Conservation (phyloP, 208 protist genomes). For the Trypanosomatidae sp. region DNA sequence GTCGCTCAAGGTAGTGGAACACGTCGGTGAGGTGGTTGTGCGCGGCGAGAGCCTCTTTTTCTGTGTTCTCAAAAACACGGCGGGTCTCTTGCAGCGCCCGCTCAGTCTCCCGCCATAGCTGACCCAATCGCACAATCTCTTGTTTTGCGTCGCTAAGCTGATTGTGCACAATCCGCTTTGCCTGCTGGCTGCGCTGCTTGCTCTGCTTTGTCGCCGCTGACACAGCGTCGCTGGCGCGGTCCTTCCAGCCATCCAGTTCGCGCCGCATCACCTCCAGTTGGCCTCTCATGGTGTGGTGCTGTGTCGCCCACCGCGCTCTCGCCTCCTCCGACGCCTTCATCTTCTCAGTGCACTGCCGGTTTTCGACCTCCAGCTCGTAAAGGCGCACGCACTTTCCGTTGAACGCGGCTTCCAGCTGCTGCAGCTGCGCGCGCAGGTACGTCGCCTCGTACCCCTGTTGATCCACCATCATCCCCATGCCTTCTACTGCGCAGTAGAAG, state of each 20-base stretch:
- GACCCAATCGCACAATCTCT: slow-evolving; percentile 57
- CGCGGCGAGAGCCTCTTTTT: slow-evolving; percentile 69
- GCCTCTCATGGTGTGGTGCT: slow-evolving; percentile 40
- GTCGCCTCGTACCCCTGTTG: slow-evolving; percentile 78
- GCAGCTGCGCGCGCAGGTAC: slow-evolving; percentile 74
- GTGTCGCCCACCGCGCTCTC: slow-evolving; percentile 27
- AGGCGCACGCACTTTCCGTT: slow-evolving; percentile 81
- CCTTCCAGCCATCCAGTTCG: slow-evolving; percentile 77
- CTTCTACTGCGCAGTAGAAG: slow-evolving; percentile 1
- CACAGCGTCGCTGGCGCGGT: slow-evolving; percentile 35
- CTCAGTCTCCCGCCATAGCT: slow-evolving; percentile 89
- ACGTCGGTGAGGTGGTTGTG: slow-evolving; percentile 81
- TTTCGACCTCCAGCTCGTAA: slow-evolving; percentile 80
- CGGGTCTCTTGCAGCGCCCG: slow-evolving; percentile 73
- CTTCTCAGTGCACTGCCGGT: slow-evolving; percentile 42
- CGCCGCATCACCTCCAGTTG: slow-evolving; percentile 51
- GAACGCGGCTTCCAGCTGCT: slow-evolving; percentile 85
- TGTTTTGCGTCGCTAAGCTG: slow-evolving; percentile 55
- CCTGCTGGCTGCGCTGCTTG: slow-evolving; percentile 23
- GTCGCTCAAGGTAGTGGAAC: slow-evolving; percentile 81
- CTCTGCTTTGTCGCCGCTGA: slow-evolving; percentile 32
- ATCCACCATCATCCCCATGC: slow-evolving; percentile 50
- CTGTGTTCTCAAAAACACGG: slow-evolving; percentile 74
- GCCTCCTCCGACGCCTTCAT: slow-evolving; percentile 35
- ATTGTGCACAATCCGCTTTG: slow-evolving; percentile 25